These are phyloP conservation scores for Sugiyamaella novakii DNA, from an alignment of 1,139 yeast species.

Conservation along the genomic window DNA sequence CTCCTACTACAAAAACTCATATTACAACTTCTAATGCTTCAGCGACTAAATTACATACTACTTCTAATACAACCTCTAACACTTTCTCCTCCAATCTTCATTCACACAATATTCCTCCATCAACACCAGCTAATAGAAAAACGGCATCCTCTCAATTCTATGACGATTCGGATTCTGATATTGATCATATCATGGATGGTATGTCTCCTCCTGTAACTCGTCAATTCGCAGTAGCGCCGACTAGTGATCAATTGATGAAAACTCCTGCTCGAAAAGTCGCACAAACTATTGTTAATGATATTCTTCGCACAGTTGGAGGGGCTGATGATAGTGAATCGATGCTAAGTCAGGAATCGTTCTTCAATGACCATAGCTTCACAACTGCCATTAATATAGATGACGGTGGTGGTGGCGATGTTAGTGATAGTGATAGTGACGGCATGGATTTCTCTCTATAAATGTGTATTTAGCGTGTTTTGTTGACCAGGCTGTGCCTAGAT, in stretches of 20 bases:
- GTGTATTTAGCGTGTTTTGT: too few relatives aligned
- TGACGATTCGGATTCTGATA: conserved; percentile 33
- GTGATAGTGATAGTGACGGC: conserved; percentile 17
- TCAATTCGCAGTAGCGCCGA: conserved; percentile 30
- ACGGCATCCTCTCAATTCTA: conserved; percentile 19
- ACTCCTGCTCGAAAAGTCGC: conserved; percentile 39
- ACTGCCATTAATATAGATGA: not conserved
- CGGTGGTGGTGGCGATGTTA: conserved; percentile 4
- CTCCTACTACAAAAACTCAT: not conserved
- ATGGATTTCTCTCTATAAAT: conserved; percentile 15
- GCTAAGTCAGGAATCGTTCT: conserved; percentile 21
- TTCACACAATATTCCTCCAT: not conserved
- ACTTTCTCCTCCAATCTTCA: not conserved
- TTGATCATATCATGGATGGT: conserved; percentile 32
- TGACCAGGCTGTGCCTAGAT: too few relatives aligned
- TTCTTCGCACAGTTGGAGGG: conserved; percentile 29
- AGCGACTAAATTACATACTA: not conserved
- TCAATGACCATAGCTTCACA: conserved; percentile 19
- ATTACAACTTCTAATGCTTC: not conserved
- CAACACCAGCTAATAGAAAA: conserved; percentile 17
- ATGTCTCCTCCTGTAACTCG: conserved; percentile 38
- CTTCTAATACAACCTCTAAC: not conserved
- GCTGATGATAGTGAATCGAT: conserved; percentile 25
- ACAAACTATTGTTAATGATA: conserved; percentile 32
- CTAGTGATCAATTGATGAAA: conserved; percentile 24